These are phyloP conservation scores for Pseudogymnoascus sp. DNA, from an alignment of 2,329 filamentous ascomycete genomes.

Conservation along the genomic window DNA sequence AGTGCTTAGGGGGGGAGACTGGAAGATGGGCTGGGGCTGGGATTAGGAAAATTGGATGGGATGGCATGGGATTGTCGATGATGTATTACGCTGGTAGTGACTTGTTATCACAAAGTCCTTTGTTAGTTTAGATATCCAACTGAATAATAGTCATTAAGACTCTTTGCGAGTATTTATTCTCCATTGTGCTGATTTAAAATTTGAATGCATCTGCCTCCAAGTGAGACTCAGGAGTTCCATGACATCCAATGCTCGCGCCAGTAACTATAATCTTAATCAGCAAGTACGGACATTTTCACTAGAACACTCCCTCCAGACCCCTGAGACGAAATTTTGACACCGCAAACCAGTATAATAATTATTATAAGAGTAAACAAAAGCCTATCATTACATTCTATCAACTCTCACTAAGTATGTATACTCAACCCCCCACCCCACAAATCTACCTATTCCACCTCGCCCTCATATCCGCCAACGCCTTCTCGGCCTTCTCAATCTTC, in stretches of 20 bases:
- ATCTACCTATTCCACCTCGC: conserved; percentile 12
- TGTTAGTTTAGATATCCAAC: background rate
- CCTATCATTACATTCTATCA: conserved; percentile 9
- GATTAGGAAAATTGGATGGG: background rate
- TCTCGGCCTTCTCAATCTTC: conserved; percentile 47
- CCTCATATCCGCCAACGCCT: conserved; percentile 43
- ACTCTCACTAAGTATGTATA: background rate
- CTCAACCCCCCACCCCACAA: background rate
- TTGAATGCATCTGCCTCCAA: background rate
- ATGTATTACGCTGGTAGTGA: background rate
- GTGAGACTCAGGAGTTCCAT: background rate
- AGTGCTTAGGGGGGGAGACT: conserved; percentile 11
- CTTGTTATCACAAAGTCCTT: background rate
- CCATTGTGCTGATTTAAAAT: background rate
- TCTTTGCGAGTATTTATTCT: background rate
- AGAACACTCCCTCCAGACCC: background rate
- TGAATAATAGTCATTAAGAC: background rate
- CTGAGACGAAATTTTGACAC: background rate
- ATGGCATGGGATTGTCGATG: background rate
- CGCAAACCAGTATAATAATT: background rate
- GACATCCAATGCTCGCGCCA: background rate
- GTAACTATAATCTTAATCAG: background rate
- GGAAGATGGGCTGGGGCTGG: background rate
- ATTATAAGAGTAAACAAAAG: background rate
- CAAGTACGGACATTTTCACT: background rate